Evolutionary conservation across 176 grass and related monocot genomes (phyloP).

Genomic region (Carex littledalei): DNA sequence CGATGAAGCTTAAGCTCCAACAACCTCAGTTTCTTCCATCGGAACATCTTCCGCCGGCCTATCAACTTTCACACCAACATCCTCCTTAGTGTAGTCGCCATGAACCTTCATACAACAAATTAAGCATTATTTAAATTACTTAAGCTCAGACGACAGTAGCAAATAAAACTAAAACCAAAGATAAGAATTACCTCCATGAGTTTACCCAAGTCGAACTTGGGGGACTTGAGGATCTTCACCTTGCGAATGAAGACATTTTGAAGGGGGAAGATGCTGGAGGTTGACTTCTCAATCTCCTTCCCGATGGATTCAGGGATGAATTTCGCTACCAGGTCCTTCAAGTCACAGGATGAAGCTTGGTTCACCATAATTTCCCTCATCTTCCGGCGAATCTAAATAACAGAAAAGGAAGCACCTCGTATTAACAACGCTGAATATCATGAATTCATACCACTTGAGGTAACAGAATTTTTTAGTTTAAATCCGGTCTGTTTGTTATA

Average conservation of each 20-base stretch:
- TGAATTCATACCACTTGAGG: too few relatives aligned
- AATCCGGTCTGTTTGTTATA: too few relatives aligned
- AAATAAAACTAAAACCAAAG: neutral
- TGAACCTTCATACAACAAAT: constrained; percentile 48
- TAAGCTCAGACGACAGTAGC: neutral
- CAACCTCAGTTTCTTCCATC: constrained; percentile 39
- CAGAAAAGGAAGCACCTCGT: neutral
- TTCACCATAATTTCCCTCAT: constrained; percentile 95
- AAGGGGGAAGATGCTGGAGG: constrained; percentile 64
- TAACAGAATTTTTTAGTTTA: too few relatives aligned
- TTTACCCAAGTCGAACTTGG: constrained; percentile 89
- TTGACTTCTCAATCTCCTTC: constrained; percentile 92
- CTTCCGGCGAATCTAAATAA: constrained; percentile 69
- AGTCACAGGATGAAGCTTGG: constrained; percentile 70
- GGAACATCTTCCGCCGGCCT: constrained; percentile 67
- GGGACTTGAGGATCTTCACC: constrained; percentile 88
- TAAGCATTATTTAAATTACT: neutral
- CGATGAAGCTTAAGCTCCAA: constrained; percentile 12
- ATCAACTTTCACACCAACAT: constrained; percentile 70
- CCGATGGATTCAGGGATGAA: constrained; percentile 92
- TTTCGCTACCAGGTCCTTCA: constrained; percentile 82
- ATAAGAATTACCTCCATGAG: constrained; percentile 78
- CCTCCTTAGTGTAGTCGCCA: constrained; percentile 71
- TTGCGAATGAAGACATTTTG: constrained; percentile 94
- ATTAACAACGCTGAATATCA: neutral